Percentiles rank a stretch among this genome's conserved stretches.
Conservation (phyloP, 2,329 filamentous ascomycete genomes). For the Emergomyces pasteurianus region DNA sequence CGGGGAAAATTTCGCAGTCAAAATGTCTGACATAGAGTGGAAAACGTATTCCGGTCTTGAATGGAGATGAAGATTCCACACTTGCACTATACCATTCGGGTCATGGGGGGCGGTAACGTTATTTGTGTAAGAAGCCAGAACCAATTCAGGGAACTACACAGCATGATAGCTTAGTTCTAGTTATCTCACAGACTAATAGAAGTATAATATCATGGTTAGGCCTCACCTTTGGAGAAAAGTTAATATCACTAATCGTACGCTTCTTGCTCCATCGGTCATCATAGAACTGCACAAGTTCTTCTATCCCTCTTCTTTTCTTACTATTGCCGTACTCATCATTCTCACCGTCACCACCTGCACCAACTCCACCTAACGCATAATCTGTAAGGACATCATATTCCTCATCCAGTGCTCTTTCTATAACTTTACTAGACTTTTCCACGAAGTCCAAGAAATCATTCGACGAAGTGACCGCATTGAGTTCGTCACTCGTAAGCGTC, state of each 20-base stretch:
- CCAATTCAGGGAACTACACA: constrained; percentile 65
- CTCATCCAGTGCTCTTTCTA: constrained; percentile 87
- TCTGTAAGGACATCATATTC: constrained; percentile 94
- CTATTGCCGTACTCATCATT: constrained; percentile 47
- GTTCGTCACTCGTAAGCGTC: constrained; percentile 69
- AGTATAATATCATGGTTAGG: background rate
- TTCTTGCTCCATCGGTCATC: constrained; percentile 95
- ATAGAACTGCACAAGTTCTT: constrained; percentile 85
- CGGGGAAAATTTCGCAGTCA: constrained; percentile 95
- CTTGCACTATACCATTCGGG: constrained; percentile 81
- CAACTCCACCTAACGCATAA: constrained; percentile 67
- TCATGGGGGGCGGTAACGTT: constrained; percentile 91
- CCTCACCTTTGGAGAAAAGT: constrained; percentile 76
- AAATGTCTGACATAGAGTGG: constrained; percentile 87
- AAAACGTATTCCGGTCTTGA: constrained; percentile 94
- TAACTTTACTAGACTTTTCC: constrained; percentile 90
- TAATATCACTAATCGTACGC: constrained; percentile 88
- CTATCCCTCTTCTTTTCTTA: constrained; percentile 38
- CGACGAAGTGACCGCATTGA: constrained; percentile 80
- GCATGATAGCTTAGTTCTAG: constrained; percentile 6
- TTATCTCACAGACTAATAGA: background rate
- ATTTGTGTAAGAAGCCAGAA: constrained; percentile 93
- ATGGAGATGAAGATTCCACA: constrained; percentile 95
- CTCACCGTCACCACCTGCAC: constrained; percentile 62
- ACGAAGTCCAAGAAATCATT: constrained; percentile 93